These are phyloP conservation scores for Platismatia glauca DNA, from an alignment of 495 filamentous ascomycete genomes.

Conservation along the genomic window DNA sequence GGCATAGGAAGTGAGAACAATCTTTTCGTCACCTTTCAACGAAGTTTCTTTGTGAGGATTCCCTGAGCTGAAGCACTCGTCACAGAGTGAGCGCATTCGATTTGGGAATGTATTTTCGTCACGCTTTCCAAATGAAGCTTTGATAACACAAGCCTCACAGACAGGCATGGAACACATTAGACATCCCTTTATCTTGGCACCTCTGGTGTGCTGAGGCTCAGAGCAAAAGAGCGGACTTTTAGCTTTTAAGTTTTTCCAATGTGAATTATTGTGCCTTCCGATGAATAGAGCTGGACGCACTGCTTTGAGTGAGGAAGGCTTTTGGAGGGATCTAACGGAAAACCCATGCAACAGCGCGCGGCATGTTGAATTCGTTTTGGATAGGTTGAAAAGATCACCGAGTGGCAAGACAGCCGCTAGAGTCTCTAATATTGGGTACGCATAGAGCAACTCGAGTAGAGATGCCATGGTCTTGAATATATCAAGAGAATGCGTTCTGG, in stretches of 20 bases:
- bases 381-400: slow-evolving; percentile 24
- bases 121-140: slow-evolving; percentile 22
- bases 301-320: not conserved
- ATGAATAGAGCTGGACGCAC: slow-evolving; percentile 13
- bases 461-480: slow-evolving; percentile 12
- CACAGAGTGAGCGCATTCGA: slow-evolving; percentile 23
- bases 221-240: slow-evolving; percentile 19
- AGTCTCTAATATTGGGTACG: slow-evolving; percentile 21
- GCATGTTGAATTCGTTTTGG: slow-evolving; percentile 18
- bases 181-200: slow-evolving; percentile 18
- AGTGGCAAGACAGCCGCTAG: slow-evolving; percentile 19
- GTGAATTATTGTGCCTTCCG: slow-evolving; percentile 20
- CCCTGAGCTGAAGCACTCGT: slow-evolving; percentile 17
- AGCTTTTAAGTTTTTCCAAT: slow-evolving; percentile 25
- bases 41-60: slow-evolving; percentile 18
- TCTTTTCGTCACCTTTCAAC: not conserved
- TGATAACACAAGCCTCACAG: slow-evolving; percentile 27
- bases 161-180: slow-evolving; percentile 26
- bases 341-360: slow-evolving; percentile 26
- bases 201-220: slow-evolving; percentile 21
- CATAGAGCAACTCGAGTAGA: slow-evolving; percentile 21
- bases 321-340: not conserved
- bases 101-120: slow-evolving; percentile 22
- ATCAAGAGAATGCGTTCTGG: not conserved
- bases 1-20: slow-evolving; percentile 7